Evolutionary conservation across 75 land plant genomes (phyloP), one percentile per base, ranked within the genome.

Genomic region (Cupressus sempervirens): DNA sequence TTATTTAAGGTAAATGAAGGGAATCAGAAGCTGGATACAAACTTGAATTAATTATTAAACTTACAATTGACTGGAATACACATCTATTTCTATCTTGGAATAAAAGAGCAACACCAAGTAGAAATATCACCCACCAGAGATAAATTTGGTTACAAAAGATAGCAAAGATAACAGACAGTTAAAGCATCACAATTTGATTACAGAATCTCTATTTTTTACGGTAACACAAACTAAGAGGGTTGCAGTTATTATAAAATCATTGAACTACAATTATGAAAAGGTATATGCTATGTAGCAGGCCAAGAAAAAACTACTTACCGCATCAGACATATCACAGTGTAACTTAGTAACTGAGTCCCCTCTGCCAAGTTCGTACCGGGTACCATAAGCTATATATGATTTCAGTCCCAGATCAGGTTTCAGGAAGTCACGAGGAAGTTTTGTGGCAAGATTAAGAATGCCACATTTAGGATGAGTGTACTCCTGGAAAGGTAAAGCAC

Each of bases 281-380:
- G 26, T 32, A 68, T 23, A 29, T 72, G 35, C 36, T 72, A 7
- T 6, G 73, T 36, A 43, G 84, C 65, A 75, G 53, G 52, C 52
- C n/a, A 85, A 53, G 41, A 9, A 85, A 68, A n/a, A 43, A 43
- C 53, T 77, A 56, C 88, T 83, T 87, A 97, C 99, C 89, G 98
- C 96, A 91, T 95, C 97, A 84, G 95, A 91, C 81, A 95, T 89
- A 90, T 95, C 94, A 87, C 93, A 95, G 79, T 96, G 98, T 67
- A 95, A 82, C 87, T 96, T 96, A 16, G 97, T 96, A 14, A 96
- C 97, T 16, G 98, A 95, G 84, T 96, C 95, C 48, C 98, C 97
- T 72, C 87, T 90, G 8, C 95, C 94, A 86, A 96, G 98, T 84
- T 96, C 98, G 85, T 93, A 85, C n/a, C 20, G 35, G 83, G 80